A percentile compares a stretch with the other conserved stretches of the same genome.
phyloP scores from a whole-genome alignment of 345 rosid genomes.

The Clarkia xantiana region DNA sequence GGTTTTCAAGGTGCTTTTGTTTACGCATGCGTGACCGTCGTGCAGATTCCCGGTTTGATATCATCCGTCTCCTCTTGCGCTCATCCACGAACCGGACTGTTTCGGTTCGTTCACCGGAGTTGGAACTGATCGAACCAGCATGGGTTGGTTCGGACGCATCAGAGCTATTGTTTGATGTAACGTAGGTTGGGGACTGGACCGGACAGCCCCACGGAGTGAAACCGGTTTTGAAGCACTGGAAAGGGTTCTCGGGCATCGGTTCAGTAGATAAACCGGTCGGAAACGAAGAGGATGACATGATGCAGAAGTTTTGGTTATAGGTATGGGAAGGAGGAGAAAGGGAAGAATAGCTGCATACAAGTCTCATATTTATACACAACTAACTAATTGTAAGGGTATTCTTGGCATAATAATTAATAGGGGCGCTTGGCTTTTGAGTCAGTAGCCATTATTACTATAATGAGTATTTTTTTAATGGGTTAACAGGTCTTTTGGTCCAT shows the following conservation, averaged over 20 bases:
- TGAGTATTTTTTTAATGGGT: neutral
- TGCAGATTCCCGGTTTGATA: slow-evolving; percentile 90
- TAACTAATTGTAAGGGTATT: neutral
- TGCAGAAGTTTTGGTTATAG: slow-evolving; percentile 6
- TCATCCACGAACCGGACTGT: slow-evolving; percentile 23
- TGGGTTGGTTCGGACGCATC: slow-evolving; percentile 20
- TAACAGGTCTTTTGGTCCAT: no score
- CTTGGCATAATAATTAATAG: slow-evolving; percentile 8
- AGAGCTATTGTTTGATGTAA: slow-evolving; percentile 23
- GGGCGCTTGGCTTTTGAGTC: slow-evolving; percentile 4
- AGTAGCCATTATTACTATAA: neutral
- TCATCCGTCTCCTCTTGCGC: slow-evolving; percentile 58
- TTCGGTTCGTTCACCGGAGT: slow-evolving; percentile 15
- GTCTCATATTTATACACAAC: slow-evolving; percentile 39
- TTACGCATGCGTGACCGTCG: slow-evolving; percentile 80
- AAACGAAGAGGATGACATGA: slow-evolving; percentile 18
- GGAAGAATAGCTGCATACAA: slow-evolving; percentile 62
- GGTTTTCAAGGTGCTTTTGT: slow-evolving; percentile 60
- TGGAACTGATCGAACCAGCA: slow-evolving; percentile 16
- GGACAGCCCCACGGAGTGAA: slow-evolving; percentile 45
- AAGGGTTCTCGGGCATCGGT: slow-evolving; percentile 23
- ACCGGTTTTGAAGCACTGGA: slow-evolving; percentile 24
- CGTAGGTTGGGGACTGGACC: slow-evolving; percentile 27
- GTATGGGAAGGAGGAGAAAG: slow-evolving; percentile 45
- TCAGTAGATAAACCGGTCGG: slow-evolving; percentile 28